Evolutionary conservation across 2,329 filamentous ascomycete species (phyloP).

Genomic region (Clarireedia sp.): DNA sequence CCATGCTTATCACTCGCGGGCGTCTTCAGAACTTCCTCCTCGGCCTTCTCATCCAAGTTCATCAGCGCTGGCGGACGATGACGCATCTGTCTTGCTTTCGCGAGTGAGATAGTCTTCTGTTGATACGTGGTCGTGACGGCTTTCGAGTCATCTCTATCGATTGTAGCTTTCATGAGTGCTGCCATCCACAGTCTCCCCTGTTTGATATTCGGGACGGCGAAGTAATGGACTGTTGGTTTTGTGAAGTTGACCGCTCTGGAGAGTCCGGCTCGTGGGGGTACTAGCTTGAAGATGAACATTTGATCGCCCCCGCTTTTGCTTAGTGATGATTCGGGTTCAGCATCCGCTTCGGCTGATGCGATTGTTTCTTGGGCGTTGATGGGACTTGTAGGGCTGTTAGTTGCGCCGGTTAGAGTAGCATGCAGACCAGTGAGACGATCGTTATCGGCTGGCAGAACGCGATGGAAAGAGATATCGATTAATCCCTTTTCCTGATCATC

Average conservation of each 20-base stretch:
- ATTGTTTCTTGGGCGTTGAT: conserved; percentile 39
- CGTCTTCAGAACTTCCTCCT: conserved; percentile 26
- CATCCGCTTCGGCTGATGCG: conserved; percentile 36
- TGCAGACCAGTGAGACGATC: conserved; percentile 86
- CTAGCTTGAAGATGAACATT: conserved; percentile 97
- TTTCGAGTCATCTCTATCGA: conserved; percentile 77
- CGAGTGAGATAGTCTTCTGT: conserved; percentile 89
- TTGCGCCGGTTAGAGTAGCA: conserved; percentile 85
- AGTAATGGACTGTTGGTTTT: conserved; percentile 94
- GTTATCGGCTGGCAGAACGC: conserved; percentile 88
- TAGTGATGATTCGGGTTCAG: conserved; percentile 30
- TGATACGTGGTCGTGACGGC: conserved; percentile 88
- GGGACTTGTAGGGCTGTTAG: conserved; percentile 49
- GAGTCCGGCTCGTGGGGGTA: conserved; percentile 79
- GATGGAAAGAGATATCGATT: conserved; percentile 96
- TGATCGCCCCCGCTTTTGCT: conserved; percentile 45
- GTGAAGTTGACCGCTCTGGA: conserved; percentile 94
- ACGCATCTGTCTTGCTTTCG: conserved; percentile 79
- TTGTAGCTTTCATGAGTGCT: conserved; percentile 96
- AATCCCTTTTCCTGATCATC: conserved; percentile 90
- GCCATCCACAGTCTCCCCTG: conserved; percentile 96
- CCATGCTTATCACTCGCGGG: conserved; percentile 27
- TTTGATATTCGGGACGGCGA: conserved; percentile 84
- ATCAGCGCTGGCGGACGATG: conserved; percentile 86
- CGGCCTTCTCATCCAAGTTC: conserved; percentile 48